Conservation (phyloP, 83 land plant genomes). For the Thuja plicata region DNA sequence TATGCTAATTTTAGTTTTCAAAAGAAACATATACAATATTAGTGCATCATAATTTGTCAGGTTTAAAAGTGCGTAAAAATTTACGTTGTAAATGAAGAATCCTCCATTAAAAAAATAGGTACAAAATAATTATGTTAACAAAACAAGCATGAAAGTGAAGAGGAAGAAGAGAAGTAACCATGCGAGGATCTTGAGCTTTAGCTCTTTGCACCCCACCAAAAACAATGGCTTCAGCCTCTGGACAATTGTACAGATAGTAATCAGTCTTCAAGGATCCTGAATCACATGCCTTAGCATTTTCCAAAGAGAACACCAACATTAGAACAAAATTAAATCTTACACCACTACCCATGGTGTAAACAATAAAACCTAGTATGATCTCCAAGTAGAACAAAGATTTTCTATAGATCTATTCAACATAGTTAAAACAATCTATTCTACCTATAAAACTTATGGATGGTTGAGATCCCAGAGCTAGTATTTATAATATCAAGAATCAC, state of each 20-base stretch:
- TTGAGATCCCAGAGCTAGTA: background rate
- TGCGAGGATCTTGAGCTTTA: background rate
- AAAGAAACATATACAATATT: too few species aligned
- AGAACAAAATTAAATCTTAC: background rate
- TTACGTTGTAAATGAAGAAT: too few species aligned
- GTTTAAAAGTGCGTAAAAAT: background rate
- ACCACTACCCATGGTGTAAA: background rate
- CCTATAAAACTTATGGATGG: background rate
- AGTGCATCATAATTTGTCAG: too few species aligned
- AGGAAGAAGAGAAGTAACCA: conserved; percentile 9
- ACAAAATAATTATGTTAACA: background rate
- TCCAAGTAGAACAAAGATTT: background rate
- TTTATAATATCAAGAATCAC: background rate
- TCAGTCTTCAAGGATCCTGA: background rate
- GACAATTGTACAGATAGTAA: background rate
- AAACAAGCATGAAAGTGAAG: conserved; percentile 7
- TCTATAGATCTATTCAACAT: background rate
- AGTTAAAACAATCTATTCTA: background rate
- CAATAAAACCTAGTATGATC: background rate
- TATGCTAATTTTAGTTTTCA: too few species aligned
- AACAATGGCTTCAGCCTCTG: conserved; percentile 5
- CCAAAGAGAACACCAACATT: background rate
- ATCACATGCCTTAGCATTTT: background rate
- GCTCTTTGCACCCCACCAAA: background rate
- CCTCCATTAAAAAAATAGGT: too few species aligned